Evolutionary conservation across 345 rosid species (phyloP).

Genomic region (Corchorus olitorius): DNA sequence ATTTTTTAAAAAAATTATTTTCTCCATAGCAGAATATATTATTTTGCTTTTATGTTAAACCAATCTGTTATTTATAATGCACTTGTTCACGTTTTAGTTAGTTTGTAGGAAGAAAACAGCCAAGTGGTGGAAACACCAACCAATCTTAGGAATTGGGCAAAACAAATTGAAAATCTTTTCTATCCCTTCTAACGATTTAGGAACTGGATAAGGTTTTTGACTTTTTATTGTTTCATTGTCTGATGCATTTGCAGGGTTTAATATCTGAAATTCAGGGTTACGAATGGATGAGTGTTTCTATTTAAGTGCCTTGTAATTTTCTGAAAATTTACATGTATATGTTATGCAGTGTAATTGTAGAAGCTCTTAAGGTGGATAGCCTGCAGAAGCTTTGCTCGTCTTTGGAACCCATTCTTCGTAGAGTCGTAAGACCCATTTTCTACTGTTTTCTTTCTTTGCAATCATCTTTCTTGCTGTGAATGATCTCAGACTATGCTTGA

Average conservation of each 20-base stretch:
- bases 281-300: neutral
- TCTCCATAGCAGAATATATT: neutral
- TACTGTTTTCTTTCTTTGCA: neutral
- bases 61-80: neutral
- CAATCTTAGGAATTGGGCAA: neutral
- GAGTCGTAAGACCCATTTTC: constrained; percentile 72
- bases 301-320: neutral
- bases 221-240: neutral
- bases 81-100: neutral
- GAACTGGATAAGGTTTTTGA: neutral
- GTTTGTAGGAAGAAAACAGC: neutral
- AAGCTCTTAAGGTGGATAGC: constrained; percentile 96
- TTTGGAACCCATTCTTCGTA: constrained; percentile 93
- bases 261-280: neutral
- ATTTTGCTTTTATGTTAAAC: neutral
- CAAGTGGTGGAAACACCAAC: neutral
- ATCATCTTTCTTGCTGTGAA: neutral
- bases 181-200: neutral
- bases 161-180: neutral
- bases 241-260: neutral
- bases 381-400: constrained; percentile 97
- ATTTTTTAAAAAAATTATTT: neutral
- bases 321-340: constrained; percentile 5
- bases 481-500: neutral
- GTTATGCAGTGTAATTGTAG: constrained; percentile 80